These are phyloP conservation scores for Flagelloscypha sp. DNA, from an alignment of 768 basidiomycete species.

Conservation along the genomic window DNA sequence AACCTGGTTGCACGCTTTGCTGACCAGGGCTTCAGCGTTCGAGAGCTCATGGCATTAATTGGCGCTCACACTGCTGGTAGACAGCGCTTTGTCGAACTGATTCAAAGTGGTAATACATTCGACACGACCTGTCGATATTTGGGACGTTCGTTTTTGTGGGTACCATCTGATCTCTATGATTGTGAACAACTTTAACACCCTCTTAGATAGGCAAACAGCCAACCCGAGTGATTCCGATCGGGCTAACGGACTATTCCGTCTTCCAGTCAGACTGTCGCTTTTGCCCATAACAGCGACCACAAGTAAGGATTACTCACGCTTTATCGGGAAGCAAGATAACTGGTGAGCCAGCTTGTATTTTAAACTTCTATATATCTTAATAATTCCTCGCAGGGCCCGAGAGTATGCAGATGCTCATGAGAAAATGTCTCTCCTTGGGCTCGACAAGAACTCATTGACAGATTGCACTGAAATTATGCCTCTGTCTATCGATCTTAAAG, in stretches of 20 bases:
- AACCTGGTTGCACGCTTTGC: slow-evolving; percentile 7
- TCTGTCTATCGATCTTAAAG: slow-evolving; percentile 8
- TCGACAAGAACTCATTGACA: slow-evolving; percentile 5
- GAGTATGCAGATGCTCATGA: slow-evolving; percentile 11
- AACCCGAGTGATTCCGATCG: slow-evolving; percentile 1
- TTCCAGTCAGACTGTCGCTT: background rate
- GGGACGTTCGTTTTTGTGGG: slow-evolving; percentile 12
- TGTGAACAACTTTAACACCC: background rate
- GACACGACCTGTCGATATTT: slow-evolving; percentile 10
- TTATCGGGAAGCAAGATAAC: slow-evolving; percentile 9
- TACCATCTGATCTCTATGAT: background rate
- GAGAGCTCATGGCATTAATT: slow-evolving; percentile 10
- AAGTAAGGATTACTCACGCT: slow-evolving; percentile 4
- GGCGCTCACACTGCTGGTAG: slow-evolving; percentile 8
- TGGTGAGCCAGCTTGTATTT: slow-evolving; percentile 5
- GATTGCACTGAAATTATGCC: slow-evolving; percentile 14
- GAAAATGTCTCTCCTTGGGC: slow-evolving; percentile 9
- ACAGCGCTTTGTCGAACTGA: slow-evolving; percentile 9
- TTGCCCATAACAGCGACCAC: slow-evolving; percentile 9
- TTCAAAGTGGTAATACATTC: background rate
- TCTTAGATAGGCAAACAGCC: slow-evolving; percentile 1
- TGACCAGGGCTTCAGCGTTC: slow-evolving; percentile 9
- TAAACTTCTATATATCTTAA: background rate
- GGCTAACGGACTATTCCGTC: background rate
- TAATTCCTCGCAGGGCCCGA: slow-evolving; percentile 8